These are phyloP conservation scores for Pseudonitzschia delicatissima DNA, from an alignment of 108 stramenopile species.

Conservation along the genomic window DNA sequence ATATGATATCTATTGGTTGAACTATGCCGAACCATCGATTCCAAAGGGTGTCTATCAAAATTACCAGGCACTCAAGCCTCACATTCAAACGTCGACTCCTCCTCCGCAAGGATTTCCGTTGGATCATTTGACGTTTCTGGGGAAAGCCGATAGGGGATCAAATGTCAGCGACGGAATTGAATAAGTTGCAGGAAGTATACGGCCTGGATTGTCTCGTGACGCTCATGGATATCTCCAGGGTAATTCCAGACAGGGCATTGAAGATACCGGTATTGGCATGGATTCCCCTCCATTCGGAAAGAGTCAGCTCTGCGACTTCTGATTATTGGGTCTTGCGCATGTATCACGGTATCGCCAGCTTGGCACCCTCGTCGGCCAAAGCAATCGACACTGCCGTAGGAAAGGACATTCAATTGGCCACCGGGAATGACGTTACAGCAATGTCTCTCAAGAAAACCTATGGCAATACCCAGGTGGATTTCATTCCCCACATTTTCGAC, in stretches of 20 bases:
- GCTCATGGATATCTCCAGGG: conserved; percentile 12
- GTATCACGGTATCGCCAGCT: neutral
- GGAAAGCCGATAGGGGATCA: neutral
- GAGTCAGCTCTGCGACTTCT: neutral
- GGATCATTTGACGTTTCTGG: conserved; percentile 24
- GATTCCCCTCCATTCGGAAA: conserved; percentile 21
- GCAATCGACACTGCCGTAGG: neutral
- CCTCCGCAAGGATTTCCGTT: conserved; percentile 10
- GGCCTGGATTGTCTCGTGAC: conserved; percentile 1
- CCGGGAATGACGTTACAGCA: neutral
- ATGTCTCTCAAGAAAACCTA: neutral
- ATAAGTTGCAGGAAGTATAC: neutral
- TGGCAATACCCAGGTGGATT: conserved; percentile 11
- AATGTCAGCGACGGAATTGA: neutral
- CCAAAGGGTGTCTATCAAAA: neutral
- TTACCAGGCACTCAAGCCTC: conserved; percentile 9
- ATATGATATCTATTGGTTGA: conserved; percentile 30
- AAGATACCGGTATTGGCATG: conserved; percentile 6
- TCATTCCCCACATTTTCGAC: conserved; percentile 26
- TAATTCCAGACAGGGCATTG: conserved; percentile 11
- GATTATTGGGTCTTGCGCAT: conserved; percentile 6
- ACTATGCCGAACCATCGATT: neutral
- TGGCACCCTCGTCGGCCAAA: neutral
- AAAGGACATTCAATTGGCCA: neutral
- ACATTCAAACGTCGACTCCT: neutral